Conservation (phyloP, 2,329 filamentous ascomycete species). For the Xylaria sp. region DNA sequence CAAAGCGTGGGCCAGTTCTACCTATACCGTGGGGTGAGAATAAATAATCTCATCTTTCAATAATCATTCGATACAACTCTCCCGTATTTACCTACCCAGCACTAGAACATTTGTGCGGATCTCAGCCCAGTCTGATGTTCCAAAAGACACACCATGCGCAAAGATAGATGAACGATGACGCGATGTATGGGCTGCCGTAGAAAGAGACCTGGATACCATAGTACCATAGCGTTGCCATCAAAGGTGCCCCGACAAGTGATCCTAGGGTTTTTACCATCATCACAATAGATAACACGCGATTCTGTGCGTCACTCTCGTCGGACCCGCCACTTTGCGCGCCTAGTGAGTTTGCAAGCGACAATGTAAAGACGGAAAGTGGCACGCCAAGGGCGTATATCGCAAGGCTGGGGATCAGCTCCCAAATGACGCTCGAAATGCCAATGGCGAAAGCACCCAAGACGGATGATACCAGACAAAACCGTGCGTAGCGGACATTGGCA, state of each 20-base stretch:
- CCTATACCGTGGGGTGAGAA: neutral
- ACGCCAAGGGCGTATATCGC: slow-evolving; percentile 60
- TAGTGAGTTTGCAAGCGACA: slow-evolving; percentile 59
- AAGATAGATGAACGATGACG: slow-evolving; percentile 53
- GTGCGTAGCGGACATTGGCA: slow-evolving; percentile 50
- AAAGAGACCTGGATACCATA: slow-evolving; percentile 52
- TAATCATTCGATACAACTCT: neutral
- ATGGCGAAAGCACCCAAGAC: slow-evolving; percentile 57
- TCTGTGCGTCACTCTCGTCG: slow-evolving; percentile 47
- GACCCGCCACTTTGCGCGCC: slow-evolving; percentile 33
- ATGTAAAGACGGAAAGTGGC: slow-evolving; percentile 60
- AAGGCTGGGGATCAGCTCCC: slow-evolving; percentile 55
- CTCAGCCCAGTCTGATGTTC: slow-evolving; percentile 39
- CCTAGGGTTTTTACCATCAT: slow-evolving; percentile 62
- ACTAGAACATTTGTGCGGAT: neutral
- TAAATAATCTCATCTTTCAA: neutral
- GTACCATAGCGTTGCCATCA: slow-evolving; percentile 60
- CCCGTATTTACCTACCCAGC: neutral
- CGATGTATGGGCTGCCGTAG: slow-evolving; percentile 54
- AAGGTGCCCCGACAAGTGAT: slow-evolving; percentile 57
- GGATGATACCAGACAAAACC: slow-evolving; percentile 52
- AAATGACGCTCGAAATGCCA: slow-evolving; percentile 51
- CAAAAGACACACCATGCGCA: slow-evolving; percentile 50
- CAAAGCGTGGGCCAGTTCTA: slow-evolving; percentile 1
- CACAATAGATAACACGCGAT: slow-evolving; percentile 60